A percentile compares a stretch with the other conserved stretches of the same genome.
phyloP scores from a whole-genome alignment of 1,284 basidiomycete genomes.

The Cystobasidium pallidum region DNA sequence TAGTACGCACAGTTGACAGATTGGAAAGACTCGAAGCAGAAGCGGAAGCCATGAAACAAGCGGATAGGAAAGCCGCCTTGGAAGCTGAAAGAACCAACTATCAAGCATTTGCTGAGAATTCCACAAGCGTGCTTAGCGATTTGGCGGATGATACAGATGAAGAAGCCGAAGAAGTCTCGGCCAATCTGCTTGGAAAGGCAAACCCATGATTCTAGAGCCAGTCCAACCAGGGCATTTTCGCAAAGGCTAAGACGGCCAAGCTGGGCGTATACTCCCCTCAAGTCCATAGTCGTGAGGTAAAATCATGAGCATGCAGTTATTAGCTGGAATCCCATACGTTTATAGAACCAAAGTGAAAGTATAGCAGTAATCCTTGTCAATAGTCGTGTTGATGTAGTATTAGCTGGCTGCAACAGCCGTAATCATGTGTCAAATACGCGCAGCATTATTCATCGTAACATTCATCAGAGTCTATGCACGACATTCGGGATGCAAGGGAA shows the following conservation, averaged over 20 bases:
- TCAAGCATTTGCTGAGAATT: not conserved
- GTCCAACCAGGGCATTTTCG: not conserved
- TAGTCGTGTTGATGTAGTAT: slow-evolving; percentile 4
- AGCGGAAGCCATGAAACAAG: slow-evolving; percentile 33
- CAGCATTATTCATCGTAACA: no score
- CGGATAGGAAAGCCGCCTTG: slow-evolving; percentile 12
- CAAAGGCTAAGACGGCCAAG: not conserved
- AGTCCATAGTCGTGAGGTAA: no score
- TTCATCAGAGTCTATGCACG: no score
- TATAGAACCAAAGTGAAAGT: not conserved
- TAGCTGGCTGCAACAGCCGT: not conserved
- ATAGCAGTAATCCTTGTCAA: not conserved
- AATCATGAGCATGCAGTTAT: no score
- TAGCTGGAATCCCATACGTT: no score
- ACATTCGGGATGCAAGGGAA: no score
- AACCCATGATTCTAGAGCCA: no score
- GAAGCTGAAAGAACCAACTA: not conserved
- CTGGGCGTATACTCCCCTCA: no score
- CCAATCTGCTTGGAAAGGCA: slow-evolving; percentile 14
- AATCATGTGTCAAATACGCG: no score
- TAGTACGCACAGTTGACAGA: slow-evolving; percentile 35
- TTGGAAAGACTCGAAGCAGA: slow-evolving; percentile 23
- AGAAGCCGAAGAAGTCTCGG: slow-evolving; percentile 14
- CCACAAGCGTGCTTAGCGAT: not conserved
- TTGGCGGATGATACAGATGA: slow-evolving; percentile 9